These are phyloP conservation scores for Prunus kanzakura DNA, from an alignment of 306 rosid species.

Conservation along the genomic window DNA sequence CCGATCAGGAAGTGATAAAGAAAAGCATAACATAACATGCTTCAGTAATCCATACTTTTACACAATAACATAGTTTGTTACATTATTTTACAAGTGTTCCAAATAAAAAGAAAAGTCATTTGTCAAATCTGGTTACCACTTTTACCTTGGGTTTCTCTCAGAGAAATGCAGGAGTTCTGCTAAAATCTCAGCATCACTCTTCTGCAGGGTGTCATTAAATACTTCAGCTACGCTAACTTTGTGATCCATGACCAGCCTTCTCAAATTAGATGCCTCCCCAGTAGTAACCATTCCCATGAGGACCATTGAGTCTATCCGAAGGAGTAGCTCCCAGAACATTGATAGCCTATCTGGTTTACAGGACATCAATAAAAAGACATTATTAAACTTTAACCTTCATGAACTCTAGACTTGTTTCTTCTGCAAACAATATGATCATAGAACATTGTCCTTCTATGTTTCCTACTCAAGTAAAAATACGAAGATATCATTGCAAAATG, in stretches of 20 bases:
- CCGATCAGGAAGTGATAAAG: neutral
- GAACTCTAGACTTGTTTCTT: neutral
- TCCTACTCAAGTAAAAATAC: neutral
- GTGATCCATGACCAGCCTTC: constrained; percentile 58
- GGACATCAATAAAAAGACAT: constrained; percentile 26
- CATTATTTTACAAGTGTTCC: neutral
- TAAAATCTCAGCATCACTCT: constrained; percentile 58
- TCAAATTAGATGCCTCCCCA: constrained; percentile 61
- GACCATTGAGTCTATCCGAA: constrained; percentile 81
- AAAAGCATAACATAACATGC: constrained; percentile 1
- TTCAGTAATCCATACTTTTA: neutral
- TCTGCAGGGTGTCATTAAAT: constrained; percentile 29
- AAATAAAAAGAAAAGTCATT: neutral
- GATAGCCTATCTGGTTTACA: constrained; percentile 60
- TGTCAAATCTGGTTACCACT: constrained; percentile 9
- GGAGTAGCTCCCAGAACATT: constrained; percentile 63
- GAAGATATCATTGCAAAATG: neutral
- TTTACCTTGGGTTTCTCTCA: constrained; percentile 50
- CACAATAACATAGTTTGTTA: neutral
- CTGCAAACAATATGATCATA: constrained; percentile 2
- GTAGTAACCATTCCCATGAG: constrained; percentile 50
- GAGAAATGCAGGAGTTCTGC: constrained; percentile 63
- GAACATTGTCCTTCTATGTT: neutral
- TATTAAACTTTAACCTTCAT: constrained; percentile 12
- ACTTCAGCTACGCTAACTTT: constrained; percentile 51